Conservation (phyloP, 2,329 filamentous ascomycete genomes). For the Trichocomaceae sp. region DNA sequence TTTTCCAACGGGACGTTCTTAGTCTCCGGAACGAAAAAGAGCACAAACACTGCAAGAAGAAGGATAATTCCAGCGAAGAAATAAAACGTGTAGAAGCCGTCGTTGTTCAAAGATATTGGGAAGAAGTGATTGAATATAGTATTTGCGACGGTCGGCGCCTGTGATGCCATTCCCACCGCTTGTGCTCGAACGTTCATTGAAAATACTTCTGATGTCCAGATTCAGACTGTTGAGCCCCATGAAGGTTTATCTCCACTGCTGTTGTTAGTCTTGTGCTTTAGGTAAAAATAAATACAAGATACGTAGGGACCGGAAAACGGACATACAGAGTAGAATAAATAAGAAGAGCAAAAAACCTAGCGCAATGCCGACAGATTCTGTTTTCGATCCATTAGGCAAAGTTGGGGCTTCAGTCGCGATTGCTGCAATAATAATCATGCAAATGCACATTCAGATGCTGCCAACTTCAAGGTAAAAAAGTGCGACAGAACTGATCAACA, state of each 20-base stretch:
- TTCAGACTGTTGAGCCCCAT: conserved; percentile 65
- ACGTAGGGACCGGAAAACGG: background rate
- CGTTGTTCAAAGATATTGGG: conserved; percentile 58
- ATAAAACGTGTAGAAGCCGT: conserved; percentile 51
- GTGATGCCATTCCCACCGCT: conserved; percentile 60
- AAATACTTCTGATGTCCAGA: conserved; percentile 64
- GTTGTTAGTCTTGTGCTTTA: conserved; percentile 19
- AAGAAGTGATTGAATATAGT: conserved; percentile 65
- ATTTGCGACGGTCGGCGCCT: conserved; percentile 60
- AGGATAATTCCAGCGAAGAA: conserved; percentile 50
- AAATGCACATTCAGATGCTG: conserved; percentile 60
- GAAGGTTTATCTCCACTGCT: conserved; percentile 59
- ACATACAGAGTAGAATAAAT: conserved; percentile 47
- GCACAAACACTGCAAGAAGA: conserved; percentile 46
- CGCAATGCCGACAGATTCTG: conserved; percentile 56
- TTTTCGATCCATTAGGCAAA: conserved; percentile 46
- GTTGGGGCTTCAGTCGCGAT: conserved; percentile 54
- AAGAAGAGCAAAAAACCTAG: conserved; percentile 63
- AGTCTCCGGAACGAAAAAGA: conserved; percentile 36
- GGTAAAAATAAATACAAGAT: background rate
- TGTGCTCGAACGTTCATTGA: conserved; percentile 66
- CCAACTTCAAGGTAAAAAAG: conserved; percentile 64
- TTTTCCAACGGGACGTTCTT: conserved; percentile 29
- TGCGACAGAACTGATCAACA: conserved; percentile 63
- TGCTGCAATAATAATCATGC: conserved; percentile 61